A percentile compares a stretch with the other conserved stretches of the same genome.
These are phyloP conservation scores for Trichophyton verrucosum DNA, from an alignment of 2,329 filamentous ascomycete genomes.

Conservation along the genomic window DNA sequence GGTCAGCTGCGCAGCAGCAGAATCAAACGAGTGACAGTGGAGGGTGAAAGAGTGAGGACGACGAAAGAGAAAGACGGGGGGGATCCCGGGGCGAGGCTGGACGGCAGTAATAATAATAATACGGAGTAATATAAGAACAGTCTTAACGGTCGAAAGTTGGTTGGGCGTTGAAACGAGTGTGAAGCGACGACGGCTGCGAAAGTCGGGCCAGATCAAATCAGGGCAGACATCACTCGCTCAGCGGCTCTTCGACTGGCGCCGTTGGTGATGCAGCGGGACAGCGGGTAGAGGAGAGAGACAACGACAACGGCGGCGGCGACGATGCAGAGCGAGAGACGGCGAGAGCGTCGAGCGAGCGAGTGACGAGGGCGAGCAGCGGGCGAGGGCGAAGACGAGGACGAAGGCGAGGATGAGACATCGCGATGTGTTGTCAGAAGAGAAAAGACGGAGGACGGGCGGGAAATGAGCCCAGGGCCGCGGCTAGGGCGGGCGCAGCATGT, in stretches of 20 bases:
- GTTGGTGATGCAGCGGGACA: background rate
- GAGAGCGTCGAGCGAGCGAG: background rate
- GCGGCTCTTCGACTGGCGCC: background rate
- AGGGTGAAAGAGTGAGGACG: background rate
- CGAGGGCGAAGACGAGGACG: background rate
- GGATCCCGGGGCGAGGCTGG: background rate
- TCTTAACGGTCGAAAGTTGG: background rate
- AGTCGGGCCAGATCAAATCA: background rate
- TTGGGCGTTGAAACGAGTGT: background rate
- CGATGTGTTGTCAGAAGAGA: too few relatives aligned
- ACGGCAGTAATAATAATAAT: background rate
- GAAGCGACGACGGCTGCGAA: background rate
- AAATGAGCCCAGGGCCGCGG: slow-evolving; percentile 2
- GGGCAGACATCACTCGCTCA: background rate
- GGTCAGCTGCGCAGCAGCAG: too few relatives aligned
- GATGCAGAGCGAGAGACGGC: background rate
- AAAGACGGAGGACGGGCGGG: background rate
- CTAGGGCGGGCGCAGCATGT: background rate
- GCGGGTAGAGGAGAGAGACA: background rate
- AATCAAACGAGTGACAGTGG: background rate
- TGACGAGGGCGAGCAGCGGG: background rate
- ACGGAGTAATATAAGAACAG: too few relatives aligned
- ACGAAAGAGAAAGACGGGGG: background rate
- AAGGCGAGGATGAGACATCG: background rate
- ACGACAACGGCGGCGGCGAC: background rate